phyloP scores from a whole-genome alignment of 768 basidiomycete species.

The Lentinula raphanica region DNA sequence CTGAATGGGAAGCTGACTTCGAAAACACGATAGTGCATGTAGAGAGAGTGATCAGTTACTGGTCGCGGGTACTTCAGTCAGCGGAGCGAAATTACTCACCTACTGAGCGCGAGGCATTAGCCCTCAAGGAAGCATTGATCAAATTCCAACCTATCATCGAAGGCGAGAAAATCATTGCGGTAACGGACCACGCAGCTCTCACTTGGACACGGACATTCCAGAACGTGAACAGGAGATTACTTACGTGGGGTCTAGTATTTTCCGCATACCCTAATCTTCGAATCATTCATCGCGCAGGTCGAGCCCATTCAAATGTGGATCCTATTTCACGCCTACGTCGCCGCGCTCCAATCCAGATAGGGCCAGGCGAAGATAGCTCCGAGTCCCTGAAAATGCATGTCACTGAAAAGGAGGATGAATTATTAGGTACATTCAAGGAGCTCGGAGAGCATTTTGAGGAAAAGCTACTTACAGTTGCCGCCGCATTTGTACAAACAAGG shows the following conservation, averaged over 20 bases:
- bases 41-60: neutral
- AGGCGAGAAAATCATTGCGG: neutral
- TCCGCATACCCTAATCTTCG: neutral
- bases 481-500: no score
- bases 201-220: neutral
- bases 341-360: no score
- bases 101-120: neutral
- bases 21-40: neutral
- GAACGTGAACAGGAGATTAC: neutral
- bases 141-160: neutral
- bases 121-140: neutral
- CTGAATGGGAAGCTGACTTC: neutral
- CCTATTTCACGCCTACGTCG: neutral
- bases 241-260: neutral
- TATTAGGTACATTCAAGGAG: no score
- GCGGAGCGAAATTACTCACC: neutral
- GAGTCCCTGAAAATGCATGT: no score
- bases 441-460: no score
- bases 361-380: no score
- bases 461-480: no score
- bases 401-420: no score
- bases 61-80: neutral
- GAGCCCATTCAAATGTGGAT: neutral
- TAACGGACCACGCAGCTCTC: neutral
- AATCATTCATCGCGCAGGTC: neutral